Evolutionary conservation across 352 stramenopile genomes (phyloP).

Genomic region (Globisporangium cystogenes): DNA sequence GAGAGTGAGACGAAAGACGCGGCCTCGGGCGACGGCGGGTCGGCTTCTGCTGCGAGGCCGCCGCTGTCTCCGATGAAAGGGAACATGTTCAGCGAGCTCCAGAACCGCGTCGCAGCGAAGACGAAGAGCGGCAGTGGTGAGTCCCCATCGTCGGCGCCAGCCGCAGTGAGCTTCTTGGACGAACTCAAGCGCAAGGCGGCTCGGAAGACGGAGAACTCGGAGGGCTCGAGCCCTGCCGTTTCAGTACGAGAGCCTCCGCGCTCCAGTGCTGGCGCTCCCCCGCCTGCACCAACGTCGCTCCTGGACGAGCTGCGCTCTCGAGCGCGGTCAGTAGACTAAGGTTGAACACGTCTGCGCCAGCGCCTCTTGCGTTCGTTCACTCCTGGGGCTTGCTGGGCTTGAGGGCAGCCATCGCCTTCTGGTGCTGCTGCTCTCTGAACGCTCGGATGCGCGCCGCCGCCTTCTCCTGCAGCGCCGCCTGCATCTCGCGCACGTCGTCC

Average conservation of each 20-base stretch:
- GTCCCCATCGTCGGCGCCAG: neutral
- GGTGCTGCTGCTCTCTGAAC: slow-evolving; percentile 19
- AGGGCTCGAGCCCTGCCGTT: neutral
- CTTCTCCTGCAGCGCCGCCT: slow-evolving; percentile 49
- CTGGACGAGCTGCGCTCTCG: slow-evolving; percentile 11
- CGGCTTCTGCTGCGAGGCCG: neutral
- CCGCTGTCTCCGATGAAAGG: slow-evolving; percentile 7
- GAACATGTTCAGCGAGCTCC: slow-evolving; percentile 38
- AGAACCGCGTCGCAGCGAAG: slow-evolving; percentile 21
- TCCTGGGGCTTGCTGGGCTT: neutral
- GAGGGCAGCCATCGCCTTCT: neutral
- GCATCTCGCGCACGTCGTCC: slow-evolving; percentile 46
- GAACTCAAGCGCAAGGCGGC: slow-evolving; percentile 34
- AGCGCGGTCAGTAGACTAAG: slow-evolving; percentile 2
- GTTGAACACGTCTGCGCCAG: neutral
- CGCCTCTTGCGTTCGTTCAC: neutral
- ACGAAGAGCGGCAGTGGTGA: neutral
- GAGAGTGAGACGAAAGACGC: slow-evolving; percentile 9
- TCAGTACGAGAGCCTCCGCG: neutral
- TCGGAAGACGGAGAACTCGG: neutral
- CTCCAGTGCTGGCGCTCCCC: neutral
- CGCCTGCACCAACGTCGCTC: slow-evolving; percentile 9
- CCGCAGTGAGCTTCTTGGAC: slow-evolving; percentile 33
- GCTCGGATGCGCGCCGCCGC: slow-evolving; percentile 42
- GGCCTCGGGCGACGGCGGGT: neutral